These are phyloP conservation scores for Pseudogymnoascus sp. DNA, from an alignment of 2,329 filamentous ascomycete genomes.

Conservation along the genomic window DNA sequence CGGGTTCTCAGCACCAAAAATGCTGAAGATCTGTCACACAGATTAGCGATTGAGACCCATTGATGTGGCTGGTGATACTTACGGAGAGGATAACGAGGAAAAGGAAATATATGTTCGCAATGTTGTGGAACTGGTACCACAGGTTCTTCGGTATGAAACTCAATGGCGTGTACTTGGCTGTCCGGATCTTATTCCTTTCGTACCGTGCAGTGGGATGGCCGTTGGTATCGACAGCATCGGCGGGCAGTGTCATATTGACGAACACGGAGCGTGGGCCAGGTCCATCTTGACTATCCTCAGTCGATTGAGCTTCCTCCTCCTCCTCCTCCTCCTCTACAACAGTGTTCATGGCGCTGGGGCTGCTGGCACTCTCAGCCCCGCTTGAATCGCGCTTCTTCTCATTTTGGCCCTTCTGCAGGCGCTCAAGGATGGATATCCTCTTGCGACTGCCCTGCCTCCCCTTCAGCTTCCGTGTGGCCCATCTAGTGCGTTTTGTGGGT, in stretches of 20 bases:
- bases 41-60: conserved; percentile 16
- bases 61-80: conserved; percentile 37
- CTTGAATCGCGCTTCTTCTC: conserved; percentile 61
- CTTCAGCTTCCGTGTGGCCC: conserved; percentile 86
- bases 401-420: conserved; percentile 56
- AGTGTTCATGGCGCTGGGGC: conserved; percentile 16
- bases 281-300: conserved; percentile 31
- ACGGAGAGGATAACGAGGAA: conserved; percentile 92
- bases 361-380: conserved; percentile 21
- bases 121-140: conserved; percentile 96
- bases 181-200: conserved; percentile 91
- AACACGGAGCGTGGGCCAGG: conserved; percentile 53
- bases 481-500: conserved; percentile 74
- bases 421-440: conserved; percentile 72
- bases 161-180: conserved; percentile 91
- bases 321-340: conserved; percentile 9
- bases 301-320: conserved; percentile 23
- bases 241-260: conserved; percentile 78
- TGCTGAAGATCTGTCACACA: conserved; percentile 70
- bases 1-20: conserved; percentile 87
- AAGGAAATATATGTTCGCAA: conserved; percentile 97
- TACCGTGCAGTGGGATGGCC: conserved; percentile 64
- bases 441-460: conserved; percentile 69
- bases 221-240: conserved; percentile 68
- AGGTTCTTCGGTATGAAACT: conserved; percentile 95